Evolutionary conservation across 2,329 filamentous ascomycete species (phyloP), one percentile per base, ranked within the genome.

Genomic region (Fusarium odoratissimum): DNA sequence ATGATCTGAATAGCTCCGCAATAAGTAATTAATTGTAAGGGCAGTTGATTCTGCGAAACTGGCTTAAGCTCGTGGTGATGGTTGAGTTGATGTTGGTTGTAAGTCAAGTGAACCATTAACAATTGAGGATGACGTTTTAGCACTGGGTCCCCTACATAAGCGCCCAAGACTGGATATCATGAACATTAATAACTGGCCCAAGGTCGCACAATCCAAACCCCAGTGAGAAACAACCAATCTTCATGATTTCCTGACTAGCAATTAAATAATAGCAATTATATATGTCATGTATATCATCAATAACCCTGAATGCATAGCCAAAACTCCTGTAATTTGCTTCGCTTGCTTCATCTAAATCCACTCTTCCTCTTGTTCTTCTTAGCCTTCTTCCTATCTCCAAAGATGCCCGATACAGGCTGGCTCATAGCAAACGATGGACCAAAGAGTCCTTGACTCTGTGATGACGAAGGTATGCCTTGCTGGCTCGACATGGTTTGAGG

Each of bases 301-400:
- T 59, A 33, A 6, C 16, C 13, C 33, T 17, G 38, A 54, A 40
- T n/a, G 31, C 13, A 14, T 46, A 37, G 7, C 44, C 65, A 60
- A 69, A 14, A 48, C 42, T 31, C 60, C 31, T 41, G 46, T 23
- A 33, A 28, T 42, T 52, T 56, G 23, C 41, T 58, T 60, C 38
- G 30, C 56, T 51, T 61, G n/a, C 33, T 64, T 70, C 60, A 82
- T 72, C 81, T 81, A 62, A 86, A 86, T 2, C 84, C 83, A 14
- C 79, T 81, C 76, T 79, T 83, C 75, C 80, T 83, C 78, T 84
- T 85, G 21, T 71, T 66, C 75, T 85, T 86, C 78, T 86, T 86
- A 59, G 78, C 81, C 69, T 79, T 81, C 66, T 80, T 82, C 55
- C 85, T 80, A 70, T 82, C 82, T 31, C 86, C 86, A 82, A 86